Evolutionary conservation across 257 asterid species (phyloP), one percentile per base, ranked within the genome.

Genomic region (Henckelia pumila): DNA sequence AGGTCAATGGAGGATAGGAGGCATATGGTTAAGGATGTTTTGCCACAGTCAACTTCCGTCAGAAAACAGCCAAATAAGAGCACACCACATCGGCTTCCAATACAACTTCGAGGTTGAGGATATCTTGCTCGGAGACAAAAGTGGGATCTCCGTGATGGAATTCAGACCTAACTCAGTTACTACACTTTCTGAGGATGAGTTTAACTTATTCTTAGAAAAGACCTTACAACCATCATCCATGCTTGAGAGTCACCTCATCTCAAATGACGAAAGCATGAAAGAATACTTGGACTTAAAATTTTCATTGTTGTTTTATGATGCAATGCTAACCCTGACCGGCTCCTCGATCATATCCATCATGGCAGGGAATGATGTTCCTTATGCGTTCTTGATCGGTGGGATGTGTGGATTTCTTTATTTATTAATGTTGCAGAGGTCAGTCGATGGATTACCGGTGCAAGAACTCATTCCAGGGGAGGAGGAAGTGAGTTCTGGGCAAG

Each of bases 1-100:
- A 91, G 98, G 95, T 79, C 93, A 82, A 76, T 92, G 98, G 98
- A 83, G 96, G 76, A 72, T 86, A 16, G 82, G 89, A 56, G 86
- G 85, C 68, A 8, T 89, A 58, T 79, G 68, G 68, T 56, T 92
- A 80, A 79, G 79, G 4, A 77, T 78, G 5, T 69, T 82, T 65
- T 50, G 56, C 71, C 73, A 69, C 58, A 47, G 28, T 62, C 82
- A 37, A 55, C 56, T 67, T 10, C 74, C 56, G 2, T 61, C 71
- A 55, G 89, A 73, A 67, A 77, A 56, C 26, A 76, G 25, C 58
- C 63, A 72, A 73, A 80, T 72, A 64, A 61, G 7, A 69, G 40
- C 65, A 50, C 66, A 56, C 33, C 69, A 56, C 28, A 58, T 50
- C n/a, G 86, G 85, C 21, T 35, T 75, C 53, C 80, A 67, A 13